Evolutionary conservation across 305 asterid species (phyloP), one percentile per base, ranked within the genome.

Genomic region (Striga hermonthica): DNA sequence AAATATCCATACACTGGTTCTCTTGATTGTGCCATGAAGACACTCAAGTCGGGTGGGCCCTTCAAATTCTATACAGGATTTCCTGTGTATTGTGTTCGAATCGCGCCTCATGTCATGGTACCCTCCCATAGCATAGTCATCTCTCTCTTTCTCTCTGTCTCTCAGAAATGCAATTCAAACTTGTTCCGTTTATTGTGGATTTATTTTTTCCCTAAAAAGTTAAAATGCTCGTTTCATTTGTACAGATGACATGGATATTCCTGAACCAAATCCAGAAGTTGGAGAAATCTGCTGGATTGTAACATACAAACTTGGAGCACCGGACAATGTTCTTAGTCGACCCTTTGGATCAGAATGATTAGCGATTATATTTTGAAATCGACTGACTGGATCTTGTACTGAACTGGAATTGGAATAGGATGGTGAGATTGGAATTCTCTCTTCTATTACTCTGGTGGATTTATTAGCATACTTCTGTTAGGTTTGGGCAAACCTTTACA

Each of bases 21-120:
- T 10, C 72, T 91, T 4, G 91, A 84, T 62, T 86, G 95, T 76
- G 80, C 81, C 10, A 31, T 68, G 77, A 84, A 86, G 75, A 85
- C 94, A 0, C 80, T 91, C 41, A 85, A 83, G 76, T 7, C 81
- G 9, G 87, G 87, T 36, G 95, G 92, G 8, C 90, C 91, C 47
- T 76, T 82, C 59, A 88, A 81, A 72, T 83, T 88, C 44, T 91
- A 91, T 83, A 77, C 86, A n/a, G 91, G 90, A 66, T 91, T 86
- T 58, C 98, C 94, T n/a, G 89, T 86, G 4, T 89, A 91, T 68
- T 88, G 96, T 48, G 80, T 83, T 64, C 75, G 95, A 72, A 88
- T 91, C 16, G 91, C 96, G 34, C 98, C 94, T 49, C 95, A 83
- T 61, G 95, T 91, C 80, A 88, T 91, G 98, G 97, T 87, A 84